A percentile compares a stretch with the other conserved stretches of the same genome.
Conservation (phyloP, 1,284 basidiomycete genomes). For the Cryptococcus depauperatus region DNA sequence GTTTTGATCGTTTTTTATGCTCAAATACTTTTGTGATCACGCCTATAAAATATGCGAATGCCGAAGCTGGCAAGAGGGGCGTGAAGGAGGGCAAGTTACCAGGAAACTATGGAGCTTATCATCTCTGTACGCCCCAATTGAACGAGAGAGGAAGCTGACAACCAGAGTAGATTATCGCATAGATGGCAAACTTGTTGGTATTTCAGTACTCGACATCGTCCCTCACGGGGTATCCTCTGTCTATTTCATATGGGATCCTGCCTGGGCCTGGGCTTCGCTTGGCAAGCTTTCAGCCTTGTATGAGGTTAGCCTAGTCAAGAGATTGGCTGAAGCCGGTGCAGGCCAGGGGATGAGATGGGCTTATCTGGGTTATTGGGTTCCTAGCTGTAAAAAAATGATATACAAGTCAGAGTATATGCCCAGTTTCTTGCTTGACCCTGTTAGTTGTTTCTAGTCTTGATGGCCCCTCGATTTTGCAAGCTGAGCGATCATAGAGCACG, state of each 20-base stretch:
- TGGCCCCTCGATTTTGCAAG: no score
- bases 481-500: conserved; percentile 63
- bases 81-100: conserved; percentile 51
- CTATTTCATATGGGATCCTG: conserved; percentile 86
- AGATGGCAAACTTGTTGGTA: conserved; percentile 74
- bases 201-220: conserved; percentile 85
- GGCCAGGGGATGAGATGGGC: conserved; percentile 53
- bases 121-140: conserved; percentile 49
- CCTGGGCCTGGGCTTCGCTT: conserved; percentile 57
- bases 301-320: conserved; percentile 62
- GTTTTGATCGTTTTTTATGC: conserved; percentile 70
- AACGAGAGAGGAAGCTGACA: background rate
- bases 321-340: conserved; percentile 62
- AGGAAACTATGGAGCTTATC: conserved; percentile 69
- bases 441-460: no score
- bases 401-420: conserved; percentile 93
- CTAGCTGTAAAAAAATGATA: conserved; percentile 87
- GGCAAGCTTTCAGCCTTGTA: conserved; percentile 85
- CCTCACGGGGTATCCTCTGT: conserved; percentile 87
- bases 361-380: conserved; percentile 90
- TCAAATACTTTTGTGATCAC: conserved; percentile 62
- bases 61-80: conserved; percentile 20
- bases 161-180: conserved; percentile 61
- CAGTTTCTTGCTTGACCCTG: conserved; percentile 80
- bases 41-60: conserved; percentile 17